phyloP scores from a whole-genome alignment of 352 stramenopile species.

The Thalassiosira mediterranea region DNA sequence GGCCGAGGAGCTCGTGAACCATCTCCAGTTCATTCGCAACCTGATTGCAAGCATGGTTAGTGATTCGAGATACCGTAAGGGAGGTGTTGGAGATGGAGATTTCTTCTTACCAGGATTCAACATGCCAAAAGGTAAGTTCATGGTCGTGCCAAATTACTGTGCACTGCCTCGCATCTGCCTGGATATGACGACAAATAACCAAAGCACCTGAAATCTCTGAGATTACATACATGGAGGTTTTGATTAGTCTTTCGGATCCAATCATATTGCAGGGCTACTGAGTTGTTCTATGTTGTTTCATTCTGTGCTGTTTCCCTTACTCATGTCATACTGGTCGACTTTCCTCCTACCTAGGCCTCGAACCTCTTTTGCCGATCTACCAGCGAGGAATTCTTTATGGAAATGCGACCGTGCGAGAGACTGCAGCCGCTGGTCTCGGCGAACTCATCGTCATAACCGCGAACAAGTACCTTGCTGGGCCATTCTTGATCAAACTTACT shows the following conservation, averaged over 20 bases:
- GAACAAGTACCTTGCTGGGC: slow-evolving; percentile 88
- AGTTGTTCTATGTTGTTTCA: too few relatives aligned
- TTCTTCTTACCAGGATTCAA: slow-evolving; percentile 87
- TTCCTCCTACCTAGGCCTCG: slow-evolving; percentile 81
- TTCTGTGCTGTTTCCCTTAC: slow-evolving; percentile 12
- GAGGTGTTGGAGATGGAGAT: slow-evolving; percentile 83
- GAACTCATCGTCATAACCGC: slow-evolving; percentile 95
- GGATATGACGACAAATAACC: slow-evolving; percentile 66
- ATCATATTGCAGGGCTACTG: too few relatives aligned
- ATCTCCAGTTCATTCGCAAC: slow-evolving; percentile 97
- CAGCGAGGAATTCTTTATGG: slow-evolving; percentile 97
- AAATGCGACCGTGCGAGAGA: slow-evolving; percentile 72
- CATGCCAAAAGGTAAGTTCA: slow-evolving; percentile 83
- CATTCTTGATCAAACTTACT: slow-evolving; percentile 97
- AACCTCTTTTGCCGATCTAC: slow-evolving; percentile 97
- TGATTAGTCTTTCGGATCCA: slow-evolving; percentile 86
- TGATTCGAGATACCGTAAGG: slow-evolving; percentile 93
- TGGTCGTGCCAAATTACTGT: background rate
- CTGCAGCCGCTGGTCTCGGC: slow-evolving; percentile 92
- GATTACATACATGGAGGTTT: slow-evolving; percentile 55
- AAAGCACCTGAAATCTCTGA: slow-evolving; percentile 51
- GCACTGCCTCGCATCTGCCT: slow-evolving; percentile 10
- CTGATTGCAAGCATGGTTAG: slow-evolving; percentile 96
- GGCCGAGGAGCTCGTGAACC: slow-evolving; percentile 91
- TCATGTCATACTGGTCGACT: slow-evolving; percentile 20